These are phyloP conservation scores for Hordeum pubiflorum DNA, from an alignment of 202 grass and related monocot genomes.

Conservation along the genomic window DNA sequence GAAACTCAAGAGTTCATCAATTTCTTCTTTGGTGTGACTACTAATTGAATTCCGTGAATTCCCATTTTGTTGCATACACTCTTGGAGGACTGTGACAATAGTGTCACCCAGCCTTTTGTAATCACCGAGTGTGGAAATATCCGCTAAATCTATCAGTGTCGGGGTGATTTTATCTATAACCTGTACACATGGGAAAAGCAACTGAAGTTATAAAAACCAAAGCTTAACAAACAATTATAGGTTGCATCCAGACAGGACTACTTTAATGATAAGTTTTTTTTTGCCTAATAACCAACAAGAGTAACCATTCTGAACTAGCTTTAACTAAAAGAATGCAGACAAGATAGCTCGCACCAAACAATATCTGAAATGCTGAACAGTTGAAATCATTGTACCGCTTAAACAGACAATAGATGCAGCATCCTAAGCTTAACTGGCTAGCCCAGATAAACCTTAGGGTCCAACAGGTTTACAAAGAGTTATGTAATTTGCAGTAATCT, in stretches of 20 bases:
- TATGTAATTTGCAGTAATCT: neutral
- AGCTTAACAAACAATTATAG: neutral
- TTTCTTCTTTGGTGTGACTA: constrained; percentile 55
- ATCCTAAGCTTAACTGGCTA: neutral
- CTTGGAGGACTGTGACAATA: constrained; percentile 71
- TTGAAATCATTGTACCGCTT: constrained; percentile 5
- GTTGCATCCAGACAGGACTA: neutral
- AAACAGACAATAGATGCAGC: neutral
- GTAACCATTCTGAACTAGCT: neutral
- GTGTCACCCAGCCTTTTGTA: constrained; percentile 80
- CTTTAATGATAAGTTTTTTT: neutral
- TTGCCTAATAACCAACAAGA: neutral
- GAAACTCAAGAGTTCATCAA: constrained; percentile 71
- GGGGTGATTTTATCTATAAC: constrained; percentile 87
- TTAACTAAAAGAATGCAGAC: constrained; percentile 11
- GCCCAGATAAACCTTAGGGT: too few species aligned
- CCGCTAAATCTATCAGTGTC: constrained; percentile 70
- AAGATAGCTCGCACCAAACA: neutral
- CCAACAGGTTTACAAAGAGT: neutral
- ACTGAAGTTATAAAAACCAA: constrained; percentile 1
- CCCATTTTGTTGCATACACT: constrained; percentile 46
- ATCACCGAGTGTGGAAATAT: constrained; percentile 68
- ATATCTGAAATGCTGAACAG: neutral
- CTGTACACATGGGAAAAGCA: constrained; percentile 30
- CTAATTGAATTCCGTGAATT: constrained; percentile 44